Conservation (phyloP, 2,329 filamentous ascomycete genomes). For the Pestalotiopsis sp. region DNA sequence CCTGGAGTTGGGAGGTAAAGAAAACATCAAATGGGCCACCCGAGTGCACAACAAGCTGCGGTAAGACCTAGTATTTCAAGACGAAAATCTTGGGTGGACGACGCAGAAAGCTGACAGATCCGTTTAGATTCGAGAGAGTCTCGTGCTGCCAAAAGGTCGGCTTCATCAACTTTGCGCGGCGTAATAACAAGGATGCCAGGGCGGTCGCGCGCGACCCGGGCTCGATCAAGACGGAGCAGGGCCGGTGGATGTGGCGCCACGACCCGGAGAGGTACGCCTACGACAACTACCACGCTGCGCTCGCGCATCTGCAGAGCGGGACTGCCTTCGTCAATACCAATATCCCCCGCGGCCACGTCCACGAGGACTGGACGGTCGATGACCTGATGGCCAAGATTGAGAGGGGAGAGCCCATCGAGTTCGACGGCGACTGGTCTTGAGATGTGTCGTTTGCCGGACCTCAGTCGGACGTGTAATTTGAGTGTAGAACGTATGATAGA, state of each 20-base stretch:
- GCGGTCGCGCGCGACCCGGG: not conserved
- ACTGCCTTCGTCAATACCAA: conserved; percentile 4
- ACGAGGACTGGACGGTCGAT: conserved; percentile 6
- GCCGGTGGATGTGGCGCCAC: conserved; percentile 7
- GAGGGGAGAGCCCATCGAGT: not conserved
- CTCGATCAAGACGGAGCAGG: conserved; percentile 4
- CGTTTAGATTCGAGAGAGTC: conserved; percentile 6
- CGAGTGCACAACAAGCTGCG: conserved; percentile 5
- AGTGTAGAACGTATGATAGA: not conserved
- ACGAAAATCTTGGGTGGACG: not conserved
- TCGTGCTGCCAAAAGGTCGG: conserved; percentile 9
- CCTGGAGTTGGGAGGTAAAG: not conserved
- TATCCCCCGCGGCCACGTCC: not conserved
- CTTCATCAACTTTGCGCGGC: conserved; percentile 6
- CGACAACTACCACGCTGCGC: not conserved
- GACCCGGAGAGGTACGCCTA: conserved; percentile 4
- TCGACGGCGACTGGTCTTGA: conserved; percentile 4
- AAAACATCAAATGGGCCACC: not conserved
- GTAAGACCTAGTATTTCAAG: not conserved
- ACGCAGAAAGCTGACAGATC: not conserved
- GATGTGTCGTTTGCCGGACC: not conserved
- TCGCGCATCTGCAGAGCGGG: not conserved
- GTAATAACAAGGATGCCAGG: not conserved
- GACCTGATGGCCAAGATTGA: conserved; percentile 3
- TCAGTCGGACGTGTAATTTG: not conserved